Evolutionary conservation across 805 yeast genomes (phyloP).

Genomic region (Cyberlindnera meyerae): DNA sequence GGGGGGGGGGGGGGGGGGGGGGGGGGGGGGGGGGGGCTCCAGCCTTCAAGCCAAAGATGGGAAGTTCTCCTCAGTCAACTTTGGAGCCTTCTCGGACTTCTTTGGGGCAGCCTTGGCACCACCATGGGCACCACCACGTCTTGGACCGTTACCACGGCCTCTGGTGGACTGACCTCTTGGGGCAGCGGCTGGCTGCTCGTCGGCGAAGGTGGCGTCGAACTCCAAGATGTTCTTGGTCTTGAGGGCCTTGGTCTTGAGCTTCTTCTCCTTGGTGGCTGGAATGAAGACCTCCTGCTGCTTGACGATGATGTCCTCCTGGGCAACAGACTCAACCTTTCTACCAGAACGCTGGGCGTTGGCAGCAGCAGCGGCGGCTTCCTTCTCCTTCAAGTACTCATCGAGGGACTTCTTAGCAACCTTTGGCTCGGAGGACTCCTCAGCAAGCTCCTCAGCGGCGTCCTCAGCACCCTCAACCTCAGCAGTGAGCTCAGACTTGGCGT

Average conservation of each 20-base stretch:
- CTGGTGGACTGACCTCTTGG: conserved; percentile 28
- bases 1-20: no score
- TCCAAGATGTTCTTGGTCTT: conserved; percentile 81
- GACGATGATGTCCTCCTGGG: conserved; percentile 55
- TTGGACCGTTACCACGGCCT: conserved; percentile 29
- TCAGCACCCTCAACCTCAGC: conserved; percentile 57
- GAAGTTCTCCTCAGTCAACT: conserved; percentile 46
- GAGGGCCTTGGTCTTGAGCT: conserved; percentile 62
- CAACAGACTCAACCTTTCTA: conserved; percentile 32
- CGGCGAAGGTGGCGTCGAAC: conserved; percentile 67
- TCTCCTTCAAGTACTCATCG: conserved; percentile 80
- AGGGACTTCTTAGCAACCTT: conserved; percentile 63
- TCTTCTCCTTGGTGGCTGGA: conserved; percentile 61
- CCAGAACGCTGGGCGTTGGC: conserved; percentile 38
- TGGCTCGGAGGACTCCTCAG: conserved; percentile 36
- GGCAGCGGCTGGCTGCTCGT: conserved; percentile 38
- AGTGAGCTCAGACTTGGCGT: conserved; percentile 62
- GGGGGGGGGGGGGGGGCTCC: no score
- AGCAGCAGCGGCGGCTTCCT: conserved; percentile 53
- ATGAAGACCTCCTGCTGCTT: conserved; percentile 60
- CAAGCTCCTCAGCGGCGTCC: conserved; percentile 42
- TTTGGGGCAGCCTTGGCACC: conserved; percentile 22
- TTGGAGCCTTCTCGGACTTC: conserved; percentile 31
- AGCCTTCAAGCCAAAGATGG: conserved; percentile 55
- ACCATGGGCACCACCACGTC: conserved; percentile 28